Evolutionary conservation across 139 green algal genomes (phyloP), one percentile per base, ranked within the genome.

Genomic region (Chlorella sp.): DNA sequence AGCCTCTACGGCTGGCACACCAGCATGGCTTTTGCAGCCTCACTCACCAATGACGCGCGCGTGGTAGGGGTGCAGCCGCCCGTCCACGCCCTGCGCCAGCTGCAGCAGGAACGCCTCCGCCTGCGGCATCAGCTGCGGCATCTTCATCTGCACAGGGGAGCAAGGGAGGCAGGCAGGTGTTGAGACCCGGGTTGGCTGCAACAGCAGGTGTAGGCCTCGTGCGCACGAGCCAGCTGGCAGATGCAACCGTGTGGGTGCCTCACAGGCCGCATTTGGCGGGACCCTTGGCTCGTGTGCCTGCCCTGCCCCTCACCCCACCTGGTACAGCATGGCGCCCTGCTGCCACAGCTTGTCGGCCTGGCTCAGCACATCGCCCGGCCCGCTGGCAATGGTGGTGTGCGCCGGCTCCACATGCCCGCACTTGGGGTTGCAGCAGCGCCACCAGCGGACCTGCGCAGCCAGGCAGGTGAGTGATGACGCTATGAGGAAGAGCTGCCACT

Each of bases 51-150:
- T 76, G 69, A 76, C 69, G 51, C 64, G 56, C 16, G 46, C 34
- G 72, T 89, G 68, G 62, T 83, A 83, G 44, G 60, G 67, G 56
- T 76, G 78, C 77, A 89, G 79, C 38, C 85, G 65, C 7, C 68
- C 79, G 28, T 83, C 79, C 62, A 85, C 24, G 22, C 74, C 77
- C 22, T 34, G 22, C 8, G 56, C 51, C 79, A 89, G 48, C 38
- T 32, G 32, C 44, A 58, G 40, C 72, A 89, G 77, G 54, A 85
- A 74, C 17, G 65, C 38, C 58, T 89, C 85, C 1, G 80, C 79
- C 58, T 82, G 67, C 11, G 54, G 32, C 44, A 60, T 54, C 38
- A 56, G 58, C 62, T 86, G 68, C n/a, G 69, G 34, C 16, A 76
- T 54, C 69, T 76, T 76, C 69, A 76, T 76, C 69, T 76, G 67